These are phyloP conservation scores for Scolecobasidium constrictum DNA, from an alignment of 2,329 filamentous ascomycete genomes.

Conservation along the genomic window DNA sequence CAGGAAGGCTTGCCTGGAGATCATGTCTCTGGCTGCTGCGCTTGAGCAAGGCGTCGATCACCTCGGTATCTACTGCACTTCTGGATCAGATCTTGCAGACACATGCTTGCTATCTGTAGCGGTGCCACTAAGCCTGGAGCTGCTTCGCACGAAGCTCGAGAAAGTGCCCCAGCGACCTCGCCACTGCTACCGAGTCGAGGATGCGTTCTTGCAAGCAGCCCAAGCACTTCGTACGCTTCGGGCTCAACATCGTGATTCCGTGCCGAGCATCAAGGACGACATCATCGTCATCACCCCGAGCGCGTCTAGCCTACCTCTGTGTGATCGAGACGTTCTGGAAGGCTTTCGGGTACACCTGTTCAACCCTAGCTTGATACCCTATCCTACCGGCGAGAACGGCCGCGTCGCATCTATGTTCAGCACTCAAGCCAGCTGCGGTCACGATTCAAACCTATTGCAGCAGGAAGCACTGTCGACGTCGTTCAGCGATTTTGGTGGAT, in stretches of 20 bases:
- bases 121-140: background rate
- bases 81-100: background rate
- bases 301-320: background rate
- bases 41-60: background rate
- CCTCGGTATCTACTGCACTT: conserved; percentile 3
- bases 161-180: background rate
- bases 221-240: conserved; percentile 2
- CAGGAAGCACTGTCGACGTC: too few relatives aligned
- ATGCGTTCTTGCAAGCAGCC: background rate
- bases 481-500: background rate
- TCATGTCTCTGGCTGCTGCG: background rate
- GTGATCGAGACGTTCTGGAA: background rate
- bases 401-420: background rate
- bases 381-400: background rate
- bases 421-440: background rate
- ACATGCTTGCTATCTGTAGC: background rate
- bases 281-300: conserved; percentile 5
- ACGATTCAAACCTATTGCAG: background rate
- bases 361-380: conserved; percentile 6
- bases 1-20: conserved; percentile 8
- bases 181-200: conserved; percentile 1
- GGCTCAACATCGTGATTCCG: background rate
- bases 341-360: background rate
- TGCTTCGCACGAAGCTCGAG: background rate
- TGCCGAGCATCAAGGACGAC: conserved; percentile 1